These are phyloP conservation scores for Aspergillus ustus DNA, from an alignment of 2,329 filamentous ascomycete species.

Conservation along the genomic window DNA sequence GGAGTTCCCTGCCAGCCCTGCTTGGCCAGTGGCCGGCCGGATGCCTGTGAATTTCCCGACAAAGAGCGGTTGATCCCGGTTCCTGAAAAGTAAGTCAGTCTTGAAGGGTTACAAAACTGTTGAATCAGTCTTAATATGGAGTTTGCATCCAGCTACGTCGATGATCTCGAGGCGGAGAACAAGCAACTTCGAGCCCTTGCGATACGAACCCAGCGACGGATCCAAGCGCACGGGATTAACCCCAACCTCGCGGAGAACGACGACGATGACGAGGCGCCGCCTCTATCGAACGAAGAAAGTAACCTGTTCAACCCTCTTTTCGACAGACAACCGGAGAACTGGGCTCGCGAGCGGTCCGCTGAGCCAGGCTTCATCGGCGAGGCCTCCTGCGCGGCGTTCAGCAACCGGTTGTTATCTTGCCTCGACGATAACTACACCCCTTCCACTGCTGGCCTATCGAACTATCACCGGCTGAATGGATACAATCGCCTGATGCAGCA, in stretches of 20 bases:
- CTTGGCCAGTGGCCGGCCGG: not conserved
- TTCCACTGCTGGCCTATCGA: conserved; percentile 9
- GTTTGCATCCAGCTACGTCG: conserved; percentile 4
- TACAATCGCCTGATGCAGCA: not conserved
- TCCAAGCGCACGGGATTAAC: not conserved
- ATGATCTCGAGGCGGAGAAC: conserved; percentile 13
- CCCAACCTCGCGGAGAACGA: not conserved
- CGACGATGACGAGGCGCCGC: conserved; percentile 8
- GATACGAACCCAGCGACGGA: not conserved
- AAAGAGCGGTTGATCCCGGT: conserved; percentile 13
- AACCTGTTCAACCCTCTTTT: conserved; percentile 17
- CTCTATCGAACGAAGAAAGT: conserved; percentile 18
- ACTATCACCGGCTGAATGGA: conserved; percentile 14
- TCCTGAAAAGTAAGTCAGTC: conserved; percentile 4
- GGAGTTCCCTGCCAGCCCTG: conserved; percentile 10
- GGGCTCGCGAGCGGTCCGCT: conserved; percentile 6
- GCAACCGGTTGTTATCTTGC: conserved; percentile 14
- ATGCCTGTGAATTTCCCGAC: conserved; percentile 12
- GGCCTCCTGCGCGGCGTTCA: conserved; percentile 17
- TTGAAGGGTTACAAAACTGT: not conserved
- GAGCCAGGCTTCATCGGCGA: conserved; percentile 18
- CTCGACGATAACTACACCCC: conserved; percentile 17
- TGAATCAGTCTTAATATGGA: not conserved
- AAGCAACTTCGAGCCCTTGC: conserved; percentile 4
- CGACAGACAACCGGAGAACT: conserved; percentile 12